phyloP scores from a whole-genome alignment of 2,329 filamentous ascomycete genomes.

The Colletotrichum sojae region DNA sequence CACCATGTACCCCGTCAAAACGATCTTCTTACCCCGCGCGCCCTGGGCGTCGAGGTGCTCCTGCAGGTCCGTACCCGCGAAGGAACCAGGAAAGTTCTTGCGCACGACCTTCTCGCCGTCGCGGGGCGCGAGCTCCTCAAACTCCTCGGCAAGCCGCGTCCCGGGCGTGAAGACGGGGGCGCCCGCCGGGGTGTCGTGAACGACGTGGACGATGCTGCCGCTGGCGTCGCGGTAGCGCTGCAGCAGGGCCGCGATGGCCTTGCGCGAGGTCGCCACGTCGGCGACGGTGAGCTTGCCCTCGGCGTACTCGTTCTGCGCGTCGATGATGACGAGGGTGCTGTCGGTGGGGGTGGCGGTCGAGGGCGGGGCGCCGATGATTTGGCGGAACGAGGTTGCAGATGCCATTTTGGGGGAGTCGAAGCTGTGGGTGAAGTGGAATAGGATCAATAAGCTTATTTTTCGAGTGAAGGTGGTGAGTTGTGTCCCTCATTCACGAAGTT shows the following conservation, averaged over 20 bases:
- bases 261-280: slow-evolving; percentile 67
- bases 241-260: slow-evolving; percentile 70
- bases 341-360: slow-evolving; percentile 71
- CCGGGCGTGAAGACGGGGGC: slow-evolving; percentile 77
- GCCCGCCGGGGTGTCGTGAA: slow-evolving; percentile 71
- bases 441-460: slow-evolving; percentile 1
- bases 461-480: not conserved
- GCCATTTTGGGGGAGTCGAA: slow-evolving; percentile 41
- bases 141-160: slow-evolving; percentile 72
- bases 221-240: slow-evolving; percentile 70
- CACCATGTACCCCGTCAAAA: slow-evolving; percentile 73
- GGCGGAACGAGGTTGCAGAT: slow-evolving; percentile 54
- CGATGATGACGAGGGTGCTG: slow-evolving; percentile 76
- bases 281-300: slow-evolving; percentile 69
- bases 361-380: slow-evolving; percentile 66
- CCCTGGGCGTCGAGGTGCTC: slow-evolving; percentile 63
- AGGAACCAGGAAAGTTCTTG: slow-evolving; percentile 72
- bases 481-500: too few relatives aligned
- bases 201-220: slow-evolving; percentile 70
- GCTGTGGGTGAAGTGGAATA: too few relatives aligned
- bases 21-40: slow-evolving; percentile 70
- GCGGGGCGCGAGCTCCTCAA: slow-evolving; percentile 69
- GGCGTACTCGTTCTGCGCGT: slow-evolving; percentile 80
- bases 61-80: slow-evolving; percentile 72
- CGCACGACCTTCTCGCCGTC: slow-evolving; percentile 69